These are phyloP conservation scores for Singerocomus rubriflavus DNA, from an alignment of 1,284 basidiomycete species.

Conservation along the genomic window DNA sequence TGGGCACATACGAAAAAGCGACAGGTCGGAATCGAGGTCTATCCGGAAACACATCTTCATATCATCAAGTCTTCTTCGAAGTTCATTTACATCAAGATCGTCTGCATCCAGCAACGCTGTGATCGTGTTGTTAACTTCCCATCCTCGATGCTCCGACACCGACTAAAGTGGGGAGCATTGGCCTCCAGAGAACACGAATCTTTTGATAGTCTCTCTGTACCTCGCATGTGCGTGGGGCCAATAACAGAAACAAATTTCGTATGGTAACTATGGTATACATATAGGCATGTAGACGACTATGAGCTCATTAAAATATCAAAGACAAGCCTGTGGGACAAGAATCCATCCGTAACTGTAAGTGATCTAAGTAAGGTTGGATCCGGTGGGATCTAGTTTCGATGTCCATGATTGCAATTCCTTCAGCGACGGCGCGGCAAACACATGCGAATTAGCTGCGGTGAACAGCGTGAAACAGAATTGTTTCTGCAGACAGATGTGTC, in stretches of 20 bases:
- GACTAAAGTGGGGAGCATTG: neutral
- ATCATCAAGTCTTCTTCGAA: slow-evolving; percentile 14
- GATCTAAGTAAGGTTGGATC: slow-evolving; percentile 43
- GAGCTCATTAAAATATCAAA: slow-evolving; percentile 24
- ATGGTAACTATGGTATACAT: slow-evolving; percentile 29
- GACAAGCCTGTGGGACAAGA: slow-evolving; percentile 1
- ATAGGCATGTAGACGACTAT: slow-evolving; percentile 20
- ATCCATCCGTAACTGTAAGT: neutral
- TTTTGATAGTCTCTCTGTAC: neutral
- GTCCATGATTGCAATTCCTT: slow-evolving; percentile 86
- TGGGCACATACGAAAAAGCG: slow-evolving; percentile 11
- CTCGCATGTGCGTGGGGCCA: neutral
- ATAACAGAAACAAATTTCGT: slow-evolving; percentile 18
- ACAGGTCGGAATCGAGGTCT: neutral
- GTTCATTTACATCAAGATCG: slow-evolving; percentile 3
- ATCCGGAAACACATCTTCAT: slow-evolving; percentile 4
- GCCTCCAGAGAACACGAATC: neutral
- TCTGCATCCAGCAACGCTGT: too few species aligned
- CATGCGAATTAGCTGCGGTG: slow-evolving; percentile 87
- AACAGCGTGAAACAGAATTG: slow-evolving; percentile 84
- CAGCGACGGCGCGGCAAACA: slow-evolving; percentile 72
- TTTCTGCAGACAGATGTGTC: slow-evolving; percentile 51
- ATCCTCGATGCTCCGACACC: neutral
- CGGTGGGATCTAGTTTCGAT: slow-evolving; percentile 76
- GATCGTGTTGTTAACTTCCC: too few species aligned